Base-by-base conservation (phyloP, 768 basidiomycete species). In the Tulasnella sp. region DNA sequence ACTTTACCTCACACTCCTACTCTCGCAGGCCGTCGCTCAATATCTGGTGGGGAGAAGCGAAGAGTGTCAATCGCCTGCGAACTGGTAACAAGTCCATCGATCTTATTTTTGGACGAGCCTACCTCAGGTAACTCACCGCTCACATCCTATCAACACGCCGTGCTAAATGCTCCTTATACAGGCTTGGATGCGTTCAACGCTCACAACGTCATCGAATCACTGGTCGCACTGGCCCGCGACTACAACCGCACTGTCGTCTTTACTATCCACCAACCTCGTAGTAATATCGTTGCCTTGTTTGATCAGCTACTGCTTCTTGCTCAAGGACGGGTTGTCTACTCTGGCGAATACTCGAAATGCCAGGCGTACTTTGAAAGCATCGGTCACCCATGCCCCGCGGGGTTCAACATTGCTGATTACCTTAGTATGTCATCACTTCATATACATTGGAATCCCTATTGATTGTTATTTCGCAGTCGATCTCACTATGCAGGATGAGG, bases 11-110 rank as follows among this genome's bases (percentile, higher is more conserved):
- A 12, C 27, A 29, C 50, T n/a, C 17, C 53, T 8, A 15, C 5
- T 19, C 19, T 6, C 25, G 23, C 57, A 85, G 88, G 88, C 29
- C 80, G 78, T 59, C 78, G 96, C 9, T 89, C 88, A 11, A 98
- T 98, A 56, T 94, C 91, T 31, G 96, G 96, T 43, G 96, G 96
- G 14, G 96, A 99, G 74, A 98, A 98, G 71, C 79, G 96, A 32
- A 77, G 96, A 3, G 96, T 98, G 1, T 90, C 86, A 0, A 98
- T 99, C 62, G 96, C 96, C 37, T 99, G 96, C 67, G 96, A 99
- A 70, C 75, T 99, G 23, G 96, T 99, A 34, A 99, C 94, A 0
- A 90, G 87, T 41, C 96, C 96, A 12, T 93, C 90, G 0, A 92
- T 99, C 49, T 68, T 99, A 32, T 94, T 97, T 74, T 75, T 98